Evolutionary conservation across 805 yeast species (phyloP).

Genomic region (Candida parachauliodes): DNA sequence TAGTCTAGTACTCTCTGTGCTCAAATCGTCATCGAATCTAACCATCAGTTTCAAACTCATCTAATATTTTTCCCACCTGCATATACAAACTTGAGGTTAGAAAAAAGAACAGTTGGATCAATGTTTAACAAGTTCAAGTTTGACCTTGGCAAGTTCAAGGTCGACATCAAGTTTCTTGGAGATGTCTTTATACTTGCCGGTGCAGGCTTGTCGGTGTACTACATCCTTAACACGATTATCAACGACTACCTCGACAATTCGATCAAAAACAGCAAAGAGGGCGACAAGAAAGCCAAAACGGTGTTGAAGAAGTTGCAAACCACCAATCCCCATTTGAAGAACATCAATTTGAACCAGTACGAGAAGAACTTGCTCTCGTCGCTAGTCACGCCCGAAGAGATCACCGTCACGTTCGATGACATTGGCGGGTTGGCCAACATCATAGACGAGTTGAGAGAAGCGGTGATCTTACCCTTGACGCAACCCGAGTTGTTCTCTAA

Average conservation of each 20-base stretch:
- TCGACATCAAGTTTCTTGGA: conserved; percentile 40
- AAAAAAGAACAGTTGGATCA: background rate
- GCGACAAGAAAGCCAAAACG: conserved; percentile 58
- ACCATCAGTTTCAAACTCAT: conserved; percentile 11
- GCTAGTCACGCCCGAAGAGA: conserved; percentile 81
- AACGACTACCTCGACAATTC: conserved; percentile 31
- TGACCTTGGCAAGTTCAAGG: conserved; percentile 35
- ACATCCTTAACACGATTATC: conserved; percentile 44
- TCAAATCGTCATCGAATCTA: conserved; percentile 8
- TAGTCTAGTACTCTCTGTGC: conserved; percentile 43
- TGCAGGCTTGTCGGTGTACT: conserved; percentile 69
- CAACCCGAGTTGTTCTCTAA: conserved; percentile 71
- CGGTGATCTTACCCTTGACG: conserved; percentile 79
- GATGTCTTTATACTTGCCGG: conserved; percentile 44
- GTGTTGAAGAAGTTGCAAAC: conserved; percentile 33
- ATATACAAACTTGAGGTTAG: no score
- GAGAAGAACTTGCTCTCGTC: conserved; percentile 75
- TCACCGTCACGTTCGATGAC: conserved; percentile 70
- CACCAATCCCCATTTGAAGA: conserved; percentile 55
- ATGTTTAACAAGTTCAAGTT: conserved; percentile 29
- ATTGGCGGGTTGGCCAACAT: conserved; percentile 86
- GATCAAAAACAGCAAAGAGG: conserved; percentile 46
- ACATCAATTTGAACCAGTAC: conserved; percentile 59
- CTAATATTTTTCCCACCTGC: background rate
- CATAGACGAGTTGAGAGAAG: conserved; percentile 80